Evolutionary conservation across 768 basidiomycete genomes (phyloP).

Genomic region (Sistotremastrum suecicum): DNA sequence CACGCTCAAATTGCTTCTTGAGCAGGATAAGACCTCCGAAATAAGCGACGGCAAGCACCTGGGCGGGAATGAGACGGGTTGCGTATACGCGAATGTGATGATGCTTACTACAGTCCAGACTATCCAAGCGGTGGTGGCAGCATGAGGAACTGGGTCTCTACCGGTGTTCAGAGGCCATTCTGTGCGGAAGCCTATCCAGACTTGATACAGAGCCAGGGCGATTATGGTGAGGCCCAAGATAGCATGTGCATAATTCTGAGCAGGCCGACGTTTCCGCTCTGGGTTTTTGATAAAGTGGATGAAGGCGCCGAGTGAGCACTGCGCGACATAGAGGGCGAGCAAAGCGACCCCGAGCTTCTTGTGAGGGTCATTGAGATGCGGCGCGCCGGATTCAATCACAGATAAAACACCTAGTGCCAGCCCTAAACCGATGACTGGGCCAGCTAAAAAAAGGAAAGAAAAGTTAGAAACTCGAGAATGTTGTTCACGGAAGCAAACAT

Average conservation of each 20-base stretch:
- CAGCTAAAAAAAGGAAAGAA: constrained; percentile 20
- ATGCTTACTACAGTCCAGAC: constrained; percentile 34
- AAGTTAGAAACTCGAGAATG: neutral
- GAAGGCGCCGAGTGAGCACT: constrained; percentile 33
- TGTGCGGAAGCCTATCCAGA: constrained; percentile 27
- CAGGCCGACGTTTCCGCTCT: constrained; percentile 23
- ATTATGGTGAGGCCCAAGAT: constrained; percentile 37
- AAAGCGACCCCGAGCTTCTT: constrained; percentile 40
- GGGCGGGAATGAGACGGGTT: neutral
- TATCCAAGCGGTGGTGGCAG: constrained; percentile 28
- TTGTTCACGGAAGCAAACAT: constrained; percentile 8
- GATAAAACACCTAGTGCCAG: constrained; percentile 29
- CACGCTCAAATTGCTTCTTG: neutral
- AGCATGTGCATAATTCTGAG: constrained; percentile 47
- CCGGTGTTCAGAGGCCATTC: constrained; percentile 40
- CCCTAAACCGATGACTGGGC: constrained; percentile 28
- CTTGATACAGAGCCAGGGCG: constrained; percentile 35
- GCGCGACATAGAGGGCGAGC: constrained; percentile 34
- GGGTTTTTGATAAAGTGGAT: constrained; percentile 39
- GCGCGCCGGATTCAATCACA: constrained; percentile 20
- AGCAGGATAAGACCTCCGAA: constrained; percentile 7
- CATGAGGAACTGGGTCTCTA: constrained; percentile 21
- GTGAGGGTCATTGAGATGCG: constrained; percentile 31
- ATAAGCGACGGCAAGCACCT: constrained; percentile 4
- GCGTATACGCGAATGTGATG: neutral